Conservation (phyloP, 2,329 filamentous ascomycete genomes). For the Arthrobotrys entomopaga region DNA sequence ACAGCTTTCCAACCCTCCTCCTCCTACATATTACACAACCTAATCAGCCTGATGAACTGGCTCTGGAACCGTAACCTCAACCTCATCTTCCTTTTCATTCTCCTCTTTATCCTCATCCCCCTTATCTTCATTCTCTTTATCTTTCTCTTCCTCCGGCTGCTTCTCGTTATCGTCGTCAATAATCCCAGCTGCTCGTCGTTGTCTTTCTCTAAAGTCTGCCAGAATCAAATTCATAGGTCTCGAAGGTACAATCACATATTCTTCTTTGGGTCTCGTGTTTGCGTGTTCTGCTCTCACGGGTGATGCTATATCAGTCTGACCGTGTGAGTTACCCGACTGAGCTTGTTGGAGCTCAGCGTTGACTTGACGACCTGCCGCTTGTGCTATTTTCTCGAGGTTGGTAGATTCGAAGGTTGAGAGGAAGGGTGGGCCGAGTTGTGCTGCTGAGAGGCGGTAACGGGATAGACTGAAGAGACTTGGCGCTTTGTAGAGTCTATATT, state of each 20-base stretch:
- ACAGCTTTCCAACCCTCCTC: too few relatives aligned
- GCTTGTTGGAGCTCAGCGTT: slow-evolving; percentile 1
- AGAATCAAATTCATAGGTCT: slow-evolving; percentile 9
- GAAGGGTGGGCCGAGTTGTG: slow-evolving; percentile 15
- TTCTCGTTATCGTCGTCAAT: not conserved
- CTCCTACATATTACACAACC: too few relatives aligned
- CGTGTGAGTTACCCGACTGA: slow-evolving; percentile 1
- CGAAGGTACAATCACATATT: not conserved
- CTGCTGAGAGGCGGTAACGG: slow-evolving; percentile 22
- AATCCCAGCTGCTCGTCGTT: not conserved
- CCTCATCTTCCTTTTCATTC: not conserved
- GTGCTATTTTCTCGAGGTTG: slow-evolving; percentile 41
- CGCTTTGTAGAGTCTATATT: slow-evolving; percentile 16
- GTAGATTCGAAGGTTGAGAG: slow-evolving; percentile 46
- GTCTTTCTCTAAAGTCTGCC: not conserved
- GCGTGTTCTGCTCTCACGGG: not conserved
- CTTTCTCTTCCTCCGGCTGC: not conserved
- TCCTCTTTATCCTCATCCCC: not conserved
- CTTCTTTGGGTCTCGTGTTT: not conserved
- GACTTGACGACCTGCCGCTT: slow-evolving; percentile 27
- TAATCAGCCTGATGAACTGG: slow-evolving; percentile 1
- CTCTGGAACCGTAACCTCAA: slow-evolving; percentile 2
- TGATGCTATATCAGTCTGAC: slow-evolving; percentile 4
- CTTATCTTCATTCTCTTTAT: not conserved
- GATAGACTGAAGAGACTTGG: slow-evolving; percentile 7